Base-by-base conservation (phyloP, 2,329 filamentous ascomycete species). In the Fusarium torreyae region DNA sequence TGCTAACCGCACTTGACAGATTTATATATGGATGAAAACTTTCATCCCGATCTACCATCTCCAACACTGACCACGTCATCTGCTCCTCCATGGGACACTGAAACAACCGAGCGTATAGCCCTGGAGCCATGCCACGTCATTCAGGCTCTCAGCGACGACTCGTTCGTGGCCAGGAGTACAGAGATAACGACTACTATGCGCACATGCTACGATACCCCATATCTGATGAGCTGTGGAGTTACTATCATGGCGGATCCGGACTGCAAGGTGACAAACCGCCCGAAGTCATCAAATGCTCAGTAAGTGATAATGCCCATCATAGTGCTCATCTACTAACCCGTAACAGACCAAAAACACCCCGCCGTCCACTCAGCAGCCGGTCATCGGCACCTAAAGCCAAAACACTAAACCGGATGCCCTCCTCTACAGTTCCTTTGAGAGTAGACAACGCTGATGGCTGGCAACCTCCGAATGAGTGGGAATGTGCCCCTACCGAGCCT, bases 141-240 rank as follows among this genome's bases (percentile, higher is more conserved):
- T 3, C 68, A 71, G 44, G 46, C 60, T 5, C 49, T 71, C 2
- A 63, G 64, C 8, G 53, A 69, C 14, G 68, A 68, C 7, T 71
- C 68, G 0, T 71, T 69, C 31, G 13, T 71, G 14, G 61, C 61
- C 1, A 55, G 68, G 20, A 71, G 68, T n/a, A 71, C 68, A 5
- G 64, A 71, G 39, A 54, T 67, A 4, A 71, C 60, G 1, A 62
- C 53, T 5, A 48, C 46, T 15, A 18, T 39, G 1, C 64, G 68
- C 10, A 69, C 59, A 13, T 26, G 45, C 2, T 18, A 22, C 10
- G 68, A 71, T 5, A 22, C 34, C 2, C 43, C 54, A 0, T 53
- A 39, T n/a, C 48, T 66, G 20, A 42, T 71, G 11, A 66, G 50
- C 3, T 71, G 68, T 6, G 64, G 69, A 13, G 68, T 71, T 7